These are phyloP conservation scores for Cutaneotrichosporon mucoides DNA, from an alignment of 1,284 basidiomycete species.

Conservation along the genomic window DNA sequence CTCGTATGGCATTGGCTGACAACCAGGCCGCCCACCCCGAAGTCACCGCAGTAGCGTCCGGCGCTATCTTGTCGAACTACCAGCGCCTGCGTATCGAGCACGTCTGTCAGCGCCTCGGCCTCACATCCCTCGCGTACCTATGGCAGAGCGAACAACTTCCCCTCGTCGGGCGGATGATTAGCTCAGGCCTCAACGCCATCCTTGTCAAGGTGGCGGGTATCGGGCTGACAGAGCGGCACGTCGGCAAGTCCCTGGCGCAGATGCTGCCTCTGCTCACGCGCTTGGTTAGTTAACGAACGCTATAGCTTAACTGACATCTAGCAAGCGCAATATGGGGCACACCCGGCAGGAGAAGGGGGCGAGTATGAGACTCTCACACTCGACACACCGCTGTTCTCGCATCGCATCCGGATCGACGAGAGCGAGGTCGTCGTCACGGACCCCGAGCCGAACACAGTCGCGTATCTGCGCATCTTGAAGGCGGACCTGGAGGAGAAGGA, in stretches of 20 bases:
- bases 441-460: conserved; percentile 63
- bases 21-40: conserved; percentile 71
- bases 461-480: conserved; percentile 72
- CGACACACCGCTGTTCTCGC: conserved; percentile 84
- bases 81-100: conserved; percentile 96
- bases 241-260: conserved; percentile 70
- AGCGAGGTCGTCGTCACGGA: conserved; percentile 64
- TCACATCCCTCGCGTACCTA: conserved; percentile 81
- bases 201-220: conserved; percentile 97
- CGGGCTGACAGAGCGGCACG: conserved; percentile 71
- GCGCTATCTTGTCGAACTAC: conserved; percentile 96
- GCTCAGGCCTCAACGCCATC: conserved; percentile 71
- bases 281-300: conserved; percentile 61
- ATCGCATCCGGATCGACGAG: conserved; percentile 62
- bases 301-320: too few species aligned
- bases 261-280: conserved; percentile 71
- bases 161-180: conserved; percentile 81
- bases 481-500: conserved; percentile 61
- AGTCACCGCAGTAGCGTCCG: conserved; percentile 81
- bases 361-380: conserved; percentile 95
- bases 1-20: conserved; percentile 13
- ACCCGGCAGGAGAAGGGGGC: conserved; percentile 96
- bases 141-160: conserved; percentile 89
- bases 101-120: conserved; percentile 79
- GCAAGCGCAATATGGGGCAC: conserved; percentile 80